Percentiles rank a stretch among this genome's conserved stretches.
Conservation (phyloP, 2,329 filamentous ascomycete genomes). For the Aspergillus sergii region DNA sequence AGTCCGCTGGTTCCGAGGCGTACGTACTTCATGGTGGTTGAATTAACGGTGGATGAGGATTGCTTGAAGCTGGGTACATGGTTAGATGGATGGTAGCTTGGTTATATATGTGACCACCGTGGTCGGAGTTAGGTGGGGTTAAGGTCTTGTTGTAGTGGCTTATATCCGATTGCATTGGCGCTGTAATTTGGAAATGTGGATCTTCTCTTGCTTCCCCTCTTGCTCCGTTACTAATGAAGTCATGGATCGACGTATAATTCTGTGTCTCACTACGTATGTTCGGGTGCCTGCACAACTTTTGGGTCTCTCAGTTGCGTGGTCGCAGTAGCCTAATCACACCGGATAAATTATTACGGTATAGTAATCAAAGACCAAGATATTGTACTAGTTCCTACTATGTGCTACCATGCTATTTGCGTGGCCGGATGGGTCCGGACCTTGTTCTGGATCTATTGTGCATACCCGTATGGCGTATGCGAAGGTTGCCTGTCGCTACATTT, state of each 20-base stretch:
- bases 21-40: constrained; percentile 27
- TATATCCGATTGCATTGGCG: background rate
- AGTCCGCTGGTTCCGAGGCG: constrained; percentile 29
- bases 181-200: background rate
- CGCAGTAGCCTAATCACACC: too few relatives aligned
- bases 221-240: background rate
- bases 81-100: background rate
- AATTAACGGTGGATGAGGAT: background rate
- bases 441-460: background rate
- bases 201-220: background rate
- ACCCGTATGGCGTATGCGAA: background rate
- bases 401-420: background rate
- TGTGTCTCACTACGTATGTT: background rate
- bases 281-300: background rate
- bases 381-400: background rate
- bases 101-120: background rate
- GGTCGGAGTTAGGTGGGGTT: background rate
- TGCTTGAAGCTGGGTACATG: background rate
- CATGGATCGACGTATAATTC: background rate
- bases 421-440: background rate
- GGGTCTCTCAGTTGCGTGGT: too few relatives aligned
- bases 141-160: background rate
- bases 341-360: background rate
- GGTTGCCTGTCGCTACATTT: background rate
- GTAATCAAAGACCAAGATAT: background rate